Evolutionary conservation across 345 rosid genomes (phyloP).

Genomic region (Bruguiera parviflora): DNA sequence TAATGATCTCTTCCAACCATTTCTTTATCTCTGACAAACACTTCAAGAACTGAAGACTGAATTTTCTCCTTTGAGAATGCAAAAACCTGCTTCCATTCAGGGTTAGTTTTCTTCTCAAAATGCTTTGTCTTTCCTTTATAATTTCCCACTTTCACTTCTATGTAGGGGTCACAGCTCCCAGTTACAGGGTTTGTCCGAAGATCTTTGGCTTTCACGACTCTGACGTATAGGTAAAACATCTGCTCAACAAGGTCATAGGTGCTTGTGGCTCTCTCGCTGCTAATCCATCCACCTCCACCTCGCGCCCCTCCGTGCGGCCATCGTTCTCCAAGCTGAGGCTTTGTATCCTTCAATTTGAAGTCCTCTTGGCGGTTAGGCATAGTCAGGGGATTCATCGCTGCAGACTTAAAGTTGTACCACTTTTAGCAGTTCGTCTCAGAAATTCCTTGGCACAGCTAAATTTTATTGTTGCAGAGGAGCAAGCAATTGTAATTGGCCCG

Average conservation of each 20-base stretch:
- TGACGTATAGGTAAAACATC: constrained; percentile 30
- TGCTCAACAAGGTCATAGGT: constrained; percentile 37
- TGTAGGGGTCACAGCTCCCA: constrained; percentile 30
- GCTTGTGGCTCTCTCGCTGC: constrained; percentile 33
- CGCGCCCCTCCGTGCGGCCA: constrained; percentile 67
- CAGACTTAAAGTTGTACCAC: not conserved
- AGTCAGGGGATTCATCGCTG: constrained; percentile 48
- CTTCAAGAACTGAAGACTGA: constrained; percentile 31
- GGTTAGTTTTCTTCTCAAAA: constrained; percentile 35
- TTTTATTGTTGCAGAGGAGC: not conserved
- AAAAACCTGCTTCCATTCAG: constrained; percentile 33
- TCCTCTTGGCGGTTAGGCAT: constrained; percentile 61
- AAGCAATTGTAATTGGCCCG: not conserved
- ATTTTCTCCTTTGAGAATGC: constrained; percentile 33
- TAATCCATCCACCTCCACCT: constrained; percentile 32
- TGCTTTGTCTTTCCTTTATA: constrained; percentile 28
- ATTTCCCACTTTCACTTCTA: constrained; percentile 32
- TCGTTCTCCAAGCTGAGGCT: constrained; percentile 86
- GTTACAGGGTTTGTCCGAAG: constrained; percentile 26
- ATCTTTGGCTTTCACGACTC: constrained; percentile 32
- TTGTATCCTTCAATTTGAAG: constrained; percentile 78
- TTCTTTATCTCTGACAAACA: constrained; percentile 20
- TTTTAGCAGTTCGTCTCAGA: constrained; percentile 3
- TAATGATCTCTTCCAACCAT: constrained; percentile 27
- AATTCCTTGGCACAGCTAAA: constrained; percentile 4